Evolutionary conservation across 2,329 filamentous ascomycete genomes (phyloP).

Genomic region (Phialophora expanda): DNA sequence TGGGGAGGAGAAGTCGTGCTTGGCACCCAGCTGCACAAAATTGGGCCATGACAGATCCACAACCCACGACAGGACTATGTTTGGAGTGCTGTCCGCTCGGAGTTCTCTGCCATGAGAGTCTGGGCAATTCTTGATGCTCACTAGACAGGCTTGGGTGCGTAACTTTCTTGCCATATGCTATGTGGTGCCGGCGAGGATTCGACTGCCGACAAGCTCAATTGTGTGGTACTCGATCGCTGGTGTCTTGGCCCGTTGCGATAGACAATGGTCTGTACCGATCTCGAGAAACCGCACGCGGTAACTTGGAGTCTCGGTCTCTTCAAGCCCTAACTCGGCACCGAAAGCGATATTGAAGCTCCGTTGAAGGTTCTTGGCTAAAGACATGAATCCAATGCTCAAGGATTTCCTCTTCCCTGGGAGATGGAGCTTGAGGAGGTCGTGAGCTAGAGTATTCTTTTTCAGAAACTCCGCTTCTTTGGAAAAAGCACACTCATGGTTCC

Average conservation of each 20-base stretch:
- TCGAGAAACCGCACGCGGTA: neutral
- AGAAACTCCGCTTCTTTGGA: neutral
- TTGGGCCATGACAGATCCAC: neutral
- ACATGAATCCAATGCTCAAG: neutral
- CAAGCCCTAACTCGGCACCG: neutral
- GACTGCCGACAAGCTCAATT: neutral
- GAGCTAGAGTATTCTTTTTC: neutral
- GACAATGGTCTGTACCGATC: neutral
- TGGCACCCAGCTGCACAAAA: neutral
- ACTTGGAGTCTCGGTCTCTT: neutral
- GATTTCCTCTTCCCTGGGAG: neutral
- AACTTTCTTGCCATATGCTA: neutral
- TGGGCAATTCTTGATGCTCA: neutral
- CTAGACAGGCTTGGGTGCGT: neutral
- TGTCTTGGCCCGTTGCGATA: neutral
- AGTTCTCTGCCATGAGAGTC: neutral
- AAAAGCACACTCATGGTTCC: neutral
- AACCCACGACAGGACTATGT: neutral
- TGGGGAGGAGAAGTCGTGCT: slow-evolving; percentile 3
- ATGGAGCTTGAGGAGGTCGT: neutral
- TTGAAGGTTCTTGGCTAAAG: neutral
- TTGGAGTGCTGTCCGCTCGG: neutral
- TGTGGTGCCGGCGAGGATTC: neutral
- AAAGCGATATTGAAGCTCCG: neutral
- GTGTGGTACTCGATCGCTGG: neutral